A percentile compares a stretch with the other conserved stretches of the same genome.
These are phyloP conservation scores for Nidularia pulvinata DNA, from an alignment of 768 basidiomycete species.

Conservation along the genomic window DNA sequence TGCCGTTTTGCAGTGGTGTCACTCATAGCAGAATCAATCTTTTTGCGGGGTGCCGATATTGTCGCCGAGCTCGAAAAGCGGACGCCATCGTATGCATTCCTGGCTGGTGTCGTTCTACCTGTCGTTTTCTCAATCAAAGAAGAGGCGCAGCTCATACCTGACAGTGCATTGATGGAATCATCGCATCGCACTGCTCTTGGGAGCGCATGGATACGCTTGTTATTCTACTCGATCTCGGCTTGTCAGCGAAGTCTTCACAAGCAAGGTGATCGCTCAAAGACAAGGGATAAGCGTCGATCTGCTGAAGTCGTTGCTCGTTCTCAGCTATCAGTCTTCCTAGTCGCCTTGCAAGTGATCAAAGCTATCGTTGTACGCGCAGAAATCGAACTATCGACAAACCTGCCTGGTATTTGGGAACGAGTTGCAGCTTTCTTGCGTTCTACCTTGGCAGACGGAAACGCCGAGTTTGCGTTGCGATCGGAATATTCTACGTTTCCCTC, in stretches of 20 bases:
- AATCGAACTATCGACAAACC: constrained; percentile 49
- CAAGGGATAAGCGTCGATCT: constrained; percentile 33
- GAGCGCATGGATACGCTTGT: constrained; percentile 60
- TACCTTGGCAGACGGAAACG: constrained; percentile 57
- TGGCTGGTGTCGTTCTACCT: constrained; percentile 66
- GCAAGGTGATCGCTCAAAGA: constrained; percentile 41
- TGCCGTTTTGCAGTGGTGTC: constrained; percentile 37
- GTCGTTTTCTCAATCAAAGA: constrained; percentile 56
- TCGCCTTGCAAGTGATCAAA: constrained; percentile 69
- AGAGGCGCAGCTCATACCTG: constrained; percentile 35
- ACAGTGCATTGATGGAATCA: constrained; percentile 38
- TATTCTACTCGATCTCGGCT: constrained; percentile 56
- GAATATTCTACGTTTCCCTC: constrained; percentile 49
- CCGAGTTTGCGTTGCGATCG: constrained; percentile 51
- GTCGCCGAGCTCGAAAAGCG: constrained; percentile 57
- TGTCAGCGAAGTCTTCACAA: constrained; percentile 36
- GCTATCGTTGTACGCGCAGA: constrained; percentile 63
- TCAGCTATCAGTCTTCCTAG: constrained; percentile 39
- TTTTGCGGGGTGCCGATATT: constrained; percentile 50
- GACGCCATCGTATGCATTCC: constrained; percentile 54
- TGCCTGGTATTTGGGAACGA: constrained; percentile 66
- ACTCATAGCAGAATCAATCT: constrained; percentile 41
- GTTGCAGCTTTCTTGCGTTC: constrained; percentile 51
- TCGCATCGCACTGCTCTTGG: constrained; percentile 45
- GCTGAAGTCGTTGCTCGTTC: constrained; percentile 15